phyloP scores from a whole-genome alignment of 2,329 filamentous ascomycete genomes.

The Fusarium ambrosium region DNA sequence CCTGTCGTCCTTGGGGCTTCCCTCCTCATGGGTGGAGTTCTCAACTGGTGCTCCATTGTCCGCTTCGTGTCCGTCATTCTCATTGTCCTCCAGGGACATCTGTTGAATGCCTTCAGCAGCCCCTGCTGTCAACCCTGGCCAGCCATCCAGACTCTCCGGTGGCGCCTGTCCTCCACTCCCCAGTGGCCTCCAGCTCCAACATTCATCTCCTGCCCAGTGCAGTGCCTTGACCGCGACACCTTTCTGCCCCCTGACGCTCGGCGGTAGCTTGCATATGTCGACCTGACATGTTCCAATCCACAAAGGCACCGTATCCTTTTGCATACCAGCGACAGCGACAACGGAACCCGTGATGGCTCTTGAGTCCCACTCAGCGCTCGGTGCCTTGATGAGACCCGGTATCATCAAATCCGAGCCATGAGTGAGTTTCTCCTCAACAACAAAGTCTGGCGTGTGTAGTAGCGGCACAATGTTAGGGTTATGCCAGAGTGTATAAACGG shows the following conservation, averaged over 20 bases:
- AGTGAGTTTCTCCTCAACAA: slow-evolving; percentile 41
- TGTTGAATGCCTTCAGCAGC: not conserved
- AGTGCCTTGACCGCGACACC: slow-evolving; percentile 37
- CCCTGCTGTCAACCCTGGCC: slow-evolving; percentile 23
- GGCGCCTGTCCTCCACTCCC: slow-evolving; percentile 39
- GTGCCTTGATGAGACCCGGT: slow-evolving; percentile 37
- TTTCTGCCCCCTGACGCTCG: slow-evolving; percentile 36
- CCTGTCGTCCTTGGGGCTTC: not conserved
- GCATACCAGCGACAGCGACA: slow-evolving; percentile 41
- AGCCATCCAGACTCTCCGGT: slow-evolving; percentile 31
- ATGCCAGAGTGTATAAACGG: slow-evolving; percentile 42
- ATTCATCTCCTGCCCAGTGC: slow-evolving; percentile 42
- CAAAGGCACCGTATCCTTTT: slow-evolving; percentile 37
- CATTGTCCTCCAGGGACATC: not conserved
- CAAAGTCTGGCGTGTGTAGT: slow-evolving; percentile 40
- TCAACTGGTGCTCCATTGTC: not conserved
- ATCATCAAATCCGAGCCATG: slow-evolving; percentile 43
- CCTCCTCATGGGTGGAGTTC: not conserved
- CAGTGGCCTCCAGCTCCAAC: slow-evolving; percentile 40
- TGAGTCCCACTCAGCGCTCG: slow-evolving; percentile 28
- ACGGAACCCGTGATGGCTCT: slow-evolving; percentile 35
- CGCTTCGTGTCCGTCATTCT: not conserved
- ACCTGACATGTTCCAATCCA: slow-evolving; percentile 40
- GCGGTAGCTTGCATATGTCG: slow-evolving; percentile 25
- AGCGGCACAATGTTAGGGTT: slow-evolving; percentile 41